Evolutionary conservation across 345 rosid genomes (phyloP), one percentile per base, ranked within the genome.

Genomic region (Murraya paniculata): DNA sequence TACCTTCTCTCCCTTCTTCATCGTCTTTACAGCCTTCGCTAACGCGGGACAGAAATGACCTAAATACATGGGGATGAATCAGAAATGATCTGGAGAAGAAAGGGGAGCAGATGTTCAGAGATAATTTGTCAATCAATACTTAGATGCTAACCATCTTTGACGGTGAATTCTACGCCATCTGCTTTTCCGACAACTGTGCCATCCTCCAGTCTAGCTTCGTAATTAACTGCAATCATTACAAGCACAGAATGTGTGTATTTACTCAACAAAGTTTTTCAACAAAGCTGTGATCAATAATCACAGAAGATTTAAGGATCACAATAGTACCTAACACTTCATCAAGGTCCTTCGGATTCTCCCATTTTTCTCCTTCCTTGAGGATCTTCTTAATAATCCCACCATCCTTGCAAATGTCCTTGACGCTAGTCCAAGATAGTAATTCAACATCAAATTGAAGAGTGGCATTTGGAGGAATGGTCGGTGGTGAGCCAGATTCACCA

Each of bases 11-110:
- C 88, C 93, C 78, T 87, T 92, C 77, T 96, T 96, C 99, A 96
- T 94, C 61, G 98, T 92, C 86, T 94, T 92, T 62, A 94, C 93
- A 64, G 98, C 97, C 77, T 71, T 90, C 0, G 93, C 64, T 78
- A 96, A 64, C 2, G 98, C 98, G 36, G 95, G 98, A 68, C 97
- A 96, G 82, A 97, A 93, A 78, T 88, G 81, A 75, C 97, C 98
- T 95, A 61, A 68, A 36, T 4, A 60, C 13, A 66, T 6, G 16
- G 35, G 50, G 22, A 73, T 28, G 19, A 59, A 75, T 58, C 45
- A 22, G 5, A 74, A 35, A 7, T 21, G 7, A 66, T 35, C 22
- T 4, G 71, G 35, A 7, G 53, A 41, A 9, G 58, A 33, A 59
- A 30, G 45, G 4, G 16, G 14, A 4, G 4, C 0, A 65, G 11